These are phyloP conservation scores for Aureobasidium sp. DNA, from an alignment of 2,329 filamentous ascomycete genomes.

Conservation along the genomic window DNA sequence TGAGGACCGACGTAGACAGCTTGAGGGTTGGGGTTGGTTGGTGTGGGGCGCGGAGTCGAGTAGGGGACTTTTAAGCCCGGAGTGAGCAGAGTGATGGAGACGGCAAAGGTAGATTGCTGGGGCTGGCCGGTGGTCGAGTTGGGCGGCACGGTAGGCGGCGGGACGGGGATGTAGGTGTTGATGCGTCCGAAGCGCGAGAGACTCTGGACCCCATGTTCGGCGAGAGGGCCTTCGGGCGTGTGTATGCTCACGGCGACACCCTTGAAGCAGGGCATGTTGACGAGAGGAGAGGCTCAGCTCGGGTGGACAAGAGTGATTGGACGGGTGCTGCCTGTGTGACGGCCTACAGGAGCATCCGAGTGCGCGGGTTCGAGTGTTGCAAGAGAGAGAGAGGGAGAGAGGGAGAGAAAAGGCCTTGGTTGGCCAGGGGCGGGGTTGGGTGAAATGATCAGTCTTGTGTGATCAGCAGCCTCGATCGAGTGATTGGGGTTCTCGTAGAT, in stretches of 20 bases:
- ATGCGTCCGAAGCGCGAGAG: constrained; percentile 87
- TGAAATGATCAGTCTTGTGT: constrained; percentile 4
- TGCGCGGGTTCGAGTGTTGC: neutral
- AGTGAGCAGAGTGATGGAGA: constrained; percentile 92
- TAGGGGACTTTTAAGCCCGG: constrained; percentile 85
- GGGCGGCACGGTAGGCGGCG: constrained; percentile 67
- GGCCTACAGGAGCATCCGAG: neutral
- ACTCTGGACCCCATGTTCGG: constrained; percentile 91
- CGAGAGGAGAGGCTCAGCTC: too few species aligned
- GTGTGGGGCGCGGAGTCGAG: constrained; percentile 74
- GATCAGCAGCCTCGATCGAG: too few species aligned
- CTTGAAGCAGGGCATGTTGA: constrained; percentile 89
- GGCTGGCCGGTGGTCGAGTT: constrained; percentile 64
- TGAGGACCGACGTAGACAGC: constrained; percentile 65
- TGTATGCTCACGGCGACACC: constrained; percentile 98
- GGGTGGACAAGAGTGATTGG: too few species aligned
- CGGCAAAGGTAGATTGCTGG: constrained; percentile 92
- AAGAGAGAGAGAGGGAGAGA: too few species aligned
- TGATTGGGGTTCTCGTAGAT: too few species aligned
- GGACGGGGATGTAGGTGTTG: constrained; percentile 94
- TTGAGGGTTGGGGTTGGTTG: constrained; percentile 70
- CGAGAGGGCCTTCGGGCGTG: constrained; percentile 67
- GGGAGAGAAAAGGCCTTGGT: neutral
- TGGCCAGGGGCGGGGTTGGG: constrained; percentile 8
- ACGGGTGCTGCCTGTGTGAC: neutral